Conservation (phyloP, 1,139 yeast species). For the Arxiozyma bovina region DNA sequence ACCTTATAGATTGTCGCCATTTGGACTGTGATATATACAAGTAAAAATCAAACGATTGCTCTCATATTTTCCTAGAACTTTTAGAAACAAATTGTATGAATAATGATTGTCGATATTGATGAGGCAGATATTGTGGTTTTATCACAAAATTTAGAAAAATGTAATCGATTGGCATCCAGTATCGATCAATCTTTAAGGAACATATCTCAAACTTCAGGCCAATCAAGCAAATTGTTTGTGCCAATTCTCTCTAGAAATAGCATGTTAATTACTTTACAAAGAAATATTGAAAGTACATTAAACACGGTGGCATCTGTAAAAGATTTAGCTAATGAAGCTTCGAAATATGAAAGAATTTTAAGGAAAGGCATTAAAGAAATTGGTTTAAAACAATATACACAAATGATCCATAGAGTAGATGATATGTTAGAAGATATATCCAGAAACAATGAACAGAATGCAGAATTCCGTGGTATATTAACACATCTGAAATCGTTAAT, state of each 20-base stretch:
- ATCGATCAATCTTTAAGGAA: constrained; percentile 49
- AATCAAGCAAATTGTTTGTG: constrained; percentile 55
- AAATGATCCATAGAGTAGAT: constrained; percentile 35
- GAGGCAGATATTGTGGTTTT: constrained; percentile 81
- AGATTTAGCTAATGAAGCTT: constrained; percentile 53
- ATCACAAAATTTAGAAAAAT: constrained; percentile 58
- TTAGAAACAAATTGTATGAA: neutral
- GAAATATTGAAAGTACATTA: constrained; percentile 54
- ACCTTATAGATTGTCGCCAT: neutral
- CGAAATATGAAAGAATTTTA: constrained; percentile 41
- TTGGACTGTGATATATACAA: neutral
- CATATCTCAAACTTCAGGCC: constrained; percentile 50
- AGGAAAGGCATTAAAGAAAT: constrained; percentile 28
- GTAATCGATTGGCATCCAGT: constrained; percentile 47
- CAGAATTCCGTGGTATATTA: constrained; percentile 34
- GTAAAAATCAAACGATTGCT: too few species aligned
- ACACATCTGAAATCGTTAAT: constrained; percentile 31
- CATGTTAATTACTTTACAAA: constrained; percentile 45
- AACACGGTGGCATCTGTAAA: constrained; percentile 55
- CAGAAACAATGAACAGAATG: constrained; percentile 25
- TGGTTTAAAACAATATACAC: constrained; percentile 32
- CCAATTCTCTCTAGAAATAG: constrained; percentile 66
- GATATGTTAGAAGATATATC: constrained; percentile 33
- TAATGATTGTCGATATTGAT: constrained; percentile 45
- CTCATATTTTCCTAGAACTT: neutral